Evolutionary conservation across 331 rosid genomes (phyloP).

Genomic region (Pyrus hybrid): DNA sequence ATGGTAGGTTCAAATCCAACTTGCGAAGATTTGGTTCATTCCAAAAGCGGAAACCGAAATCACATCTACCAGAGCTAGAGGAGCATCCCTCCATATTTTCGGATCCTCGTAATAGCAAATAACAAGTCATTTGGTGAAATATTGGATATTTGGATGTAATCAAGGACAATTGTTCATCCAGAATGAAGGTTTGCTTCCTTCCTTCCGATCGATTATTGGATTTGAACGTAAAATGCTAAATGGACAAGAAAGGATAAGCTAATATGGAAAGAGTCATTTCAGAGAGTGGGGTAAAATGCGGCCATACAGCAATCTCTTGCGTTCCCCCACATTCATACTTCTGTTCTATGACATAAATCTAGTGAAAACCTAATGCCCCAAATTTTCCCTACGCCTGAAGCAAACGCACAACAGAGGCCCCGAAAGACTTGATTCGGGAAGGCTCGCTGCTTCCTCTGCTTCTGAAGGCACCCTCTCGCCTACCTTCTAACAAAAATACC

Average conservation of each 20-base stretch:
- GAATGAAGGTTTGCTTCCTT: neutral
- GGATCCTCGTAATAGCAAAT: neutral
- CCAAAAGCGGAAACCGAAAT: neutral
- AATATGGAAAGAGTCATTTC: constrained; percentile 9
- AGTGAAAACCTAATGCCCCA: constrained; percentile 18
- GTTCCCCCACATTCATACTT: constrained; percentile 21
- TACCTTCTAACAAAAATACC: constrained; percentile 29
- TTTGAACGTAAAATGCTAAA: neutral
- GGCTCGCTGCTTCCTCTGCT: constrained; percentile 28
- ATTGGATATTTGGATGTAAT: no score
- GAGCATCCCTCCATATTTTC: no score
- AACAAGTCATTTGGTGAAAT: neutral
- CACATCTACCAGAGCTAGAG: neutral
- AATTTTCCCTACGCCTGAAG: constrained; percentile 30
- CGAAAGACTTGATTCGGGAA: constrained; percentile 15
- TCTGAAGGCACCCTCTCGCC: constrained; percentile 34
- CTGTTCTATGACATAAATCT: constrained; percentile 23
- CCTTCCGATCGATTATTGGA: neutral
- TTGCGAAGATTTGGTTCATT: neutral
- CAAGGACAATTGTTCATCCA: neutral
- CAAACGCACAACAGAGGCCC: constrained; percentile 18
- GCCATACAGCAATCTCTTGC: constrained; percentile 25
- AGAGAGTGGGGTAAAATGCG: constrained; percentile 11
- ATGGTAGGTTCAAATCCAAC: neutral
- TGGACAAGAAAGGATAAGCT: neutral